Base-by-base conservation (phyloP, 371 early-diverging fungal species). In the Saksenaea vasiformis region DNA sequence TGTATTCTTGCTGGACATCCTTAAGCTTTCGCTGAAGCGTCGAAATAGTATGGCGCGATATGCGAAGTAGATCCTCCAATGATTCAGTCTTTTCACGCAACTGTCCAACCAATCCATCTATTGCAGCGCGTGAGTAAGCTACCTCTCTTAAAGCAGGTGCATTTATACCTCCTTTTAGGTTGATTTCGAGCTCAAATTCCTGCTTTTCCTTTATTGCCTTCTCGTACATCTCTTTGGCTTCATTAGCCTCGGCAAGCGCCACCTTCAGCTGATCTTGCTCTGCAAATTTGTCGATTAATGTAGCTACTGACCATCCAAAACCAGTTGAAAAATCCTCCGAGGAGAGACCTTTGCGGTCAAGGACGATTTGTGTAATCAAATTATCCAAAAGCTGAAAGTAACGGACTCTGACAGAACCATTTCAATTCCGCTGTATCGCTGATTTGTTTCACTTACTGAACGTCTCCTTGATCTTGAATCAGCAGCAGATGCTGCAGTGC, bases 331-430 rank as follows among this genome's bases (percentile, higher is more conserved):
- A 84, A 54, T 87, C 85, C 31, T 89, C 89, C 0, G 90, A 83
- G 31, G 64, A 57, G 26, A 89, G 71, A 1, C 87, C 90, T 60
- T 88, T 87, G 34, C 91, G 78, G 58, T 95, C 93, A 66, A 94
- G 81, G 8, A 94, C 92, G 1, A 95, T 87, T 58, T 94, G 91
- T 7, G 92, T 89, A 19, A 94, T 76, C 13, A 94, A 70, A 41
- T 86, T 82, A 68, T 94, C 93, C 43, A 95, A 75, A 24, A 94
- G 72, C 62, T 93, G 94, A 64, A 88, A 90, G 64, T 93, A 93
- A 5, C 88, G 84, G n/a, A 76, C 89, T 74, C 81, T 86, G 51
- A 57, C 0, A 56, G 9, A 47, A 56, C 4, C 35, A 10, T 58
- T n/a, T 36, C 14, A 31, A 35, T 26, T 2, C 24, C 9, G 15